A percentile compares a stretch with the other conserved stretches of the same genome.
Evolutionary conservation across 2,329 filamentous ascomycete genomes (phyloP).

Genomic region (Diaporthe citri): DNA sequence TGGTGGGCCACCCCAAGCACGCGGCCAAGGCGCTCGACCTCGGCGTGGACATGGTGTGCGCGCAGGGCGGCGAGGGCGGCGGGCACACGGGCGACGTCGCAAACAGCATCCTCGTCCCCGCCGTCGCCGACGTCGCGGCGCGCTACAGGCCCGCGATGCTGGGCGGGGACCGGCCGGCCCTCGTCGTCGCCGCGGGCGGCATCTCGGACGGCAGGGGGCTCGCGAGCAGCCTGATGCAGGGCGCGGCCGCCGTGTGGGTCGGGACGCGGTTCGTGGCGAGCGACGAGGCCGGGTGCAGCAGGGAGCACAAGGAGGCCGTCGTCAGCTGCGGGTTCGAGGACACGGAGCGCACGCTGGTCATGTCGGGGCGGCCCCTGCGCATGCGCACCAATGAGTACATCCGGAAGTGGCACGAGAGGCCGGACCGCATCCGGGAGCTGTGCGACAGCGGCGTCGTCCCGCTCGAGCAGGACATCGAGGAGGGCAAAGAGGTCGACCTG

Average conservation of each 20-base stretch:
- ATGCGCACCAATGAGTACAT: conserved; percentile 89
- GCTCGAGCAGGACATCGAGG: conserved; percentile 84
- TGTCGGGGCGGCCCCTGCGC: conserved; percentile 85
- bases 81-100: conserved; percentile 93
- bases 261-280: conserved; percentile 92
- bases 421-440: conserved; percentile 80
- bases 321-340: conserved; percentile 83
- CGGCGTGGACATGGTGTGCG: conserved; percentile 91
- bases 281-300: conserved; percentile 83
- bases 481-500: conserved; percentile 84
- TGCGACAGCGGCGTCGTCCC: conserved; percentile 84
- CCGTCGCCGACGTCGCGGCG: conserved; percentile 85
- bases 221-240: conserved; percentile 87
- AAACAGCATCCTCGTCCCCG: conserved; percentile 87
- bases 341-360: conserved; percentile 84
- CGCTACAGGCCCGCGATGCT: conserved; percentile 78
- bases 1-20: conserved; percentile 94
- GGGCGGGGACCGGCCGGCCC: conserved; percentile 74
- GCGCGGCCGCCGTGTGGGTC: conserved; percentile 91
- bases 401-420: conserved; percentile 81
- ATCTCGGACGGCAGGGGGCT: conserved; percentile 86
- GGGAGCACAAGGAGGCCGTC: conserved; percentile 86
- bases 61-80: conserved; percentile 93
- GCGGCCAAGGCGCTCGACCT: conserved; percentile 88
- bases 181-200: conserved; percentile 91